A percentile compares a stretch with the other conserved stretches of the same genome.
These are phyloP conservation scores for Rhynchospora pubera DNA, from an alignment of 176 grass and related monocot species.

Conservation along the genomic window DNA sequence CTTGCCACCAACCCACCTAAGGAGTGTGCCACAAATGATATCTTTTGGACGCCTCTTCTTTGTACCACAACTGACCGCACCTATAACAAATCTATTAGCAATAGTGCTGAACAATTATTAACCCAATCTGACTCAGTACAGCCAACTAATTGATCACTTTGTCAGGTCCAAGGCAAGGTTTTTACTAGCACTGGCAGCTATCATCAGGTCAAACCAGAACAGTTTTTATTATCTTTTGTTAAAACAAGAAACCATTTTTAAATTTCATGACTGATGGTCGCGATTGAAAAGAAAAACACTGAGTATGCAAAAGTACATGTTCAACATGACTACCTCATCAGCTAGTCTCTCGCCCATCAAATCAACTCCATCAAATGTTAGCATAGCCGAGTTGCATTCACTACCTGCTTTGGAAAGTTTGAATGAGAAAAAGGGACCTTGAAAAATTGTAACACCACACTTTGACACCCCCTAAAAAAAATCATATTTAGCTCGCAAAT, in stretches of 20 bases:
- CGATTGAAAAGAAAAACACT: background rate
- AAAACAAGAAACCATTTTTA: background rate
- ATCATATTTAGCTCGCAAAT: background rate
- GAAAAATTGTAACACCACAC: background rate
- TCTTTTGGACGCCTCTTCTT: conserved; percentile 76
- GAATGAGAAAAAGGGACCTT: background rate
- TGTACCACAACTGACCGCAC: conserved; percentile 74
- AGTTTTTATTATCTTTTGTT: background rate
- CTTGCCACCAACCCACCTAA: conserved; percentile 88
- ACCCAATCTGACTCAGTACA: background rate
- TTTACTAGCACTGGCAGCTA: background rate
- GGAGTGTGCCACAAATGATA: conserved; percentile 96
- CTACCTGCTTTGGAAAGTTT: conserved; percentile 50
- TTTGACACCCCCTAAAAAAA: background rate
- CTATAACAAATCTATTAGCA: conserved; percentile 43
- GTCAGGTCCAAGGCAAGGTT: background rate
- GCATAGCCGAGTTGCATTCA: conserved; percentile 80
- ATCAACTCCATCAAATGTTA: conserved; percentile 97
- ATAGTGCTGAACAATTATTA: background rate
- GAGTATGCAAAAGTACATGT: background rate
- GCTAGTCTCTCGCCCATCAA: conserved; percentile 97
- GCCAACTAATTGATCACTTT: background rate
- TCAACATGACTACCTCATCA: conserved; percentile 50
- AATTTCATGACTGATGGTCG: background rate
- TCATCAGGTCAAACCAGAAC: background rate